phyloP scores from a whole-genome alignment of 2,329 filamentous ascomycete species.

The Alternaria consortialis region DNA sequence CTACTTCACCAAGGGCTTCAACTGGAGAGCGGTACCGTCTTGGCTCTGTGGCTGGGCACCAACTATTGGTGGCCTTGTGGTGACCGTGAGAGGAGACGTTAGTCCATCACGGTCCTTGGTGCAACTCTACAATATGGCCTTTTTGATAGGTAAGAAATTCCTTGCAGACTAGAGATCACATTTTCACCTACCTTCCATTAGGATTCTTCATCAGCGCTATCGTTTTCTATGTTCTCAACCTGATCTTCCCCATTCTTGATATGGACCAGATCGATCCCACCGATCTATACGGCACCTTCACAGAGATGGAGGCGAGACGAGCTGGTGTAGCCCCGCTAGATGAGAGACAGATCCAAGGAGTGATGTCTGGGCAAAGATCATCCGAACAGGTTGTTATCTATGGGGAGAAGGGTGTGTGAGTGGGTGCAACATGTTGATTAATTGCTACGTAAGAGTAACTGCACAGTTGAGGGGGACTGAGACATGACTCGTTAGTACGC shows the following conservation, averaged over 20 bases:
- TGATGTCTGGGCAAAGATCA: background rate
- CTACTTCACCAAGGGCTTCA: slow-evolving; percentile 56
- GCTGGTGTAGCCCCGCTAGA: slow-evolving; percentile 51
- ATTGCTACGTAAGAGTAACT: background rate
- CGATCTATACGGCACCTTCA: slow-evolving; percentile 59
- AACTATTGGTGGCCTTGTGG: slow-evolving; percentile 54
- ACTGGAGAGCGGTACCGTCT: slow-evolving; percentile 55
- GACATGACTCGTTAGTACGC: background rate
- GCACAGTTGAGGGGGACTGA: background rate
- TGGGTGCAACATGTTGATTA: background rate
- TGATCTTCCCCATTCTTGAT: slow-evolving; percentile 52
- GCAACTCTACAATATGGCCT: slow-evolving; percentile 60
- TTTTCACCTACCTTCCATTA: slow-evolving; percentile 20
- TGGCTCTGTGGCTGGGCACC: slow-evolving; percentile 58
- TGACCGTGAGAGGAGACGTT: slow-evolving; percentile 46
- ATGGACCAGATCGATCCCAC: slow-evolving; percentile 56
- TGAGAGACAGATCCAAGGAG: background rate
- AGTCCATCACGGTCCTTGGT: slow-evolving; percentile 50
- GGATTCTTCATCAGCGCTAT: slow-evolving; percentile 53
- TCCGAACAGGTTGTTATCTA: background rate
- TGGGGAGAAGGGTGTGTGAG: slow-evolving; percentile 1
- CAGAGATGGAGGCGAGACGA: slow-evolving; percentile 53
- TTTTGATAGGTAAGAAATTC: slow-evolving; percentile 52
- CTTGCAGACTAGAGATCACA: background rate
- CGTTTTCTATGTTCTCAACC: slow-evolving; percentile 49